These are phyloP conservation scores for Candida sonorensis DNA, from an alignment of 805 yeast genomes.

Conservation along the genomic window DNA sequence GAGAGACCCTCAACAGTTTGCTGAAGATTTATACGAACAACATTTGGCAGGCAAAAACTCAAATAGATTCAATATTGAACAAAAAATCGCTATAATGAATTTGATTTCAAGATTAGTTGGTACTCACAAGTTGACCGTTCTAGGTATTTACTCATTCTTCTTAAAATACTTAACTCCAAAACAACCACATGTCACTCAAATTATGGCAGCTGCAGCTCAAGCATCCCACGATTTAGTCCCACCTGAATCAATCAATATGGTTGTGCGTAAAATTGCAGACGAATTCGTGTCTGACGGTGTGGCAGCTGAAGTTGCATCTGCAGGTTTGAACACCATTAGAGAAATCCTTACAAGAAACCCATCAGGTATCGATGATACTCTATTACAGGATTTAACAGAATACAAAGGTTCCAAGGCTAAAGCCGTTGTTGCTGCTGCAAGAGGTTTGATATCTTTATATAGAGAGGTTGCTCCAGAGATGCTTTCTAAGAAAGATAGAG, in stretches of 20 bases:
- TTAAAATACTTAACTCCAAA: constrained; percentile 90
- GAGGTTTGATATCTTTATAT: constrained; percentile 75
- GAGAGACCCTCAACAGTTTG: constrained; percentile 97
- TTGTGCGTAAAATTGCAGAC: constrained; percentile 89
- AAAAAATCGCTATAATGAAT: constrained; percentile 82
- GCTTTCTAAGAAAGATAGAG: constrained; percentile 86
- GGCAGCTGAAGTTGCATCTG: constrained; percentile 95
- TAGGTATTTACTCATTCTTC: constrained; percentile 86
- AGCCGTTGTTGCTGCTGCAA: constrained; percentile 91
- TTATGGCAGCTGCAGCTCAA: constrained; percentile 96
- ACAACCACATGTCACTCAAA: constrained; percentile 88
- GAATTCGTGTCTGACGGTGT: constrained; percentile 99
- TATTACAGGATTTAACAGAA: constrained; percentile 82
- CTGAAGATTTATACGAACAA: constrained; percentile 69
- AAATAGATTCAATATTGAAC: constrained; percentile 75
- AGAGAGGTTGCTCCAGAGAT: constrained; percentile 96
- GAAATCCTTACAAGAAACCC: constrained; percentile 94
- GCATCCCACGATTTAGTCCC: constrained; percentile 96
- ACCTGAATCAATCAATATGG: constrained; percentile 77
- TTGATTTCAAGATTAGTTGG: constrained; percentile 86
- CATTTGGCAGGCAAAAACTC: constrained; percentile 67
- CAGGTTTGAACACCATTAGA: constrained; percentile 92
- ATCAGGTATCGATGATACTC: constrained; percentile 80
- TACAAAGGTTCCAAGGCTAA: constrained; percentile 92
- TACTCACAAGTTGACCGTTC: constrained; percentile 84